Percentiles rank a stretch among this genome's conserved stretches.
Conservation (phyloP, 768 basidiomycete species). For the Floccularia luteovirens region DNA sequence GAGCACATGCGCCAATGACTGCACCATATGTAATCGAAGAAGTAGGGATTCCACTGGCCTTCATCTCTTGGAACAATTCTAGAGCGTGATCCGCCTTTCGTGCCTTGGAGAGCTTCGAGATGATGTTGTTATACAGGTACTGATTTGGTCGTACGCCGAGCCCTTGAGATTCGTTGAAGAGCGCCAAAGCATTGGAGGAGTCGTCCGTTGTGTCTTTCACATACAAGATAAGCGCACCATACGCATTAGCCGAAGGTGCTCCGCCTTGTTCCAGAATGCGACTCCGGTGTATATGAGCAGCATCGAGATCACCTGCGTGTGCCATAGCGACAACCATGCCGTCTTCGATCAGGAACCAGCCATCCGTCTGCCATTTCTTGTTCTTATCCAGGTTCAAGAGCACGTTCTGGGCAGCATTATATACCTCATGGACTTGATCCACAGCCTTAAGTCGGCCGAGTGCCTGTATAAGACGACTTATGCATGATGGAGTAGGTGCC, state of each 20-base stretch:
- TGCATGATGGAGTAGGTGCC: constrained; percentile 40
- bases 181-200: constrained; percentile 74
- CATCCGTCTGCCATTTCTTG: constrained; percentile 38
- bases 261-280: constrained; percentile 73
- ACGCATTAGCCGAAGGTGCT: constrained; percentile 82
- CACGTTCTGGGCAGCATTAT: constrained; percentile 58
- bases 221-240: constrained; percentile 81
- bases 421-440: constrained; percentile 56
- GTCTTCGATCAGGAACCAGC: constrained; percentile 81
- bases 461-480: constrained; percentile 59
- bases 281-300: constrained; percentile 73
- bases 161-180: constrained; percentile 72
- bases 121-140: constrained; percentile 95
- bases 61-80: constrained; percentile 86
- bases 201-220: constrained; percentile 97
- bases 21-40: constrained; percentile 93
- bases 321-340: constrained; percentile 84
- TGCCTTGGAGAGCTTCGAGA: constrained; percentile 91
- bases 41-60: constrained; percentile 48
- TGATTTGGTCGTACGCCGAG: constrained; percentile 70
- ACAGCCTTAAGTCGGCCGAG: constrained; percentile 59
- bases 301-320: constrained; percentile 71
- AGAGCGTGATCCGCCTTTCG: constrained; percentile 88
- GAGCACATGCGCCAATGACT: constrained; percentile 87
- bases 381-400: constrained; percentile 36